These are phyloP conservation scores for Solanum chmielewskii DNA, from an alignment of 257 asterid species.

Conservation along the genomic window DNA sequence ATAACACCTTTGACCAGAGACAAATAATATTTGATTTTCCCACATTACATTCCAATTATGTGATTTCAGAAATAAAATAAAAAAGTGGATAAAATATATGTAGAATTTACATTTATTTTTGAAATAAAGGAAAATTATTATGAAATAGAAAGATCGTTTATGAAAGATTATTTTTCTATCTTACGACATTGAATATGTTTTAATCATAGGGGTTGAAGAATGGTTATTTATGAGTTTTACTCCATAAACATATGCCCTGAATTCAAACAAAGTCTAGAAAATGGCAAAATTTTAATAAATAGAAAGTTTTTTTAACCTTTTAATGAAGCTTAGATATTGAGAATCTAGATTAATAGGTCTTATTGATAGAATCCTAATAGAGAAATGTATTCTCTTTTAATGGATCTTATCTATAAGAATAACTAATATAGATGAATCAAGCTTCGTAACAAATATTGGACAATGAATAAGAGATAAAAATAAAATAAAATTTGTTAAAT, in stretches of 20 bases:
- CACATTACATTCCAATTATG: not conserved
- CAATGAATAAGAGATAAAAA: too few species aligned
- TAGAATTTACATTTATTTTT: not conserved
- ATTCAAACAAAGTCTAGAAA: not conserved
- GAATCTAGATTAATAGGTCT: not conserved
- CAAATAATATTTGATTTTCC: not conserved
- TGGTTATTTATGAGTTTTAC: not conserved
- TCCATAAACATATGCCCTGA: not conserved
- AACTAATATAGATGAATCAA: rapidly evolving
- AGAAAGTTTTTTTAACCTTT: rapidly evolving
- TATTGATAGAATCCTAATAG: not conserved
- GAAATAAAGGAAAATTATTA: rapidly evolving
- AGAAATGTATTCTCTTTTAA: not conserved
- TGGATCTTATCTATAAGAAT: not conserved
- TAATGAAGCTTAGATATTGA: not conserved
- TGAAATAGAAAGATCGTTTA: rapidly evolving
- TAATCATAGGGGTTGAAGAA: not conserved
- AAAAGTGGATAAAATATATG: rapidly evolving
- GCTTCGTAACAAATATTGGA: rapidly evolving
- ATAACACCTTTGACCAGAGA: not conserved
- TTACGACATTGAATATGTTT: not conserved
- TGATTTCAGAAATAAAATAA: rapidly evolving
- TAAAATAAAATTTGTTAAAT: not conserved
- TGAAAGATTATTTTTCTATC: not conserved
- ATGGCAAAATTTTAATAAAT: not conserved